Evolutionary conservation across 2,329 filamentous ascomycete species (phyloP), one percentile per base, ranked within the genome.

Genomic region (Cucurbitaria berberidis): DNA sequence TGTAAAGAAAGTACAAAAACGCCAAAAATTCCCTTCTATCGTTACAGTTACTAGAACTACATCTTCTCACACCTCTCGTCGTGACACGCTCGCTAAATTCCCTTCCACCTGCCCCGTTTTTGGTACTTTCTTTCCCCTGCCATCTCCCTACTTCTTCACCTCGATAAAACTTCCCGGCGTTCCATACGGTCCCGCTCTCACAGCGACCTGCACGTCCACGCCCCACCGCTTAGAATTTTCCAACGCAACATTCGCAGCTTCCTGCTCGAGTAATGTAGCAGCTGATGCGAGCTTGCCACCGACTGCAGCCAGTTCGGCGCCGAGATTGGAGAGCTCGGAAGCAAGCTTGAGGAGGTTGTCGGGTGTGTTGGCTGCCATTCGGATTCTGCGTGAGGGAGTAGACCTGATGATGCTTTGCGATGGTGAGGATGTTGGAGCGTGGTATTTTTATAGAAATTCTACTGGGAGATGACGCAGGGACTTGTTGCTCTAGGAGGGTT

Each of bases 181-280:
- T 1, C 50, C 51, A 27, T 53, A 51, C n/a, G 36, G 46, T 7
- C 57, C 51, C 6, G 48, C 48, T 2, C 57, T 44, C 3, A 64
- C 60, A 1, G 60, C 62, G 38, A 64, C 60, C 24, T 64, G 61
- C 2, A 68, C 60, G 45, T 67, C 63, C 9, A 66, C 60, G 1
- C 63, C 62, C 62, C 62, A 67, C 9, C 55, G 50, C 45, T 58
- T 63, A 8, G 66, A 52, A 19, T 60, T 57, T 13, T 62, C 62
- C 11, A 62, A 49, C 1, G 66, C 66, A 7, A 68, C 41, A 26
- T 66, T 66, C 1, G 64, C 66, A 2, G 63, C 62, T 59, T 68
- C 63, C 48, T 66, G 55, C 38, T 66, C 62, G 0, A 69, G 55
- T 3, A 49, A 22, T 10, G 46, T 44, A 11, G 63, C 66, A 16